Percentiles rank a stretch among this genome's conserved stretches.
Evolutionary conservation across 495 filamentous ascomycete species (phyloP).

Genomic region (Penicillium paxilli): DNA sequence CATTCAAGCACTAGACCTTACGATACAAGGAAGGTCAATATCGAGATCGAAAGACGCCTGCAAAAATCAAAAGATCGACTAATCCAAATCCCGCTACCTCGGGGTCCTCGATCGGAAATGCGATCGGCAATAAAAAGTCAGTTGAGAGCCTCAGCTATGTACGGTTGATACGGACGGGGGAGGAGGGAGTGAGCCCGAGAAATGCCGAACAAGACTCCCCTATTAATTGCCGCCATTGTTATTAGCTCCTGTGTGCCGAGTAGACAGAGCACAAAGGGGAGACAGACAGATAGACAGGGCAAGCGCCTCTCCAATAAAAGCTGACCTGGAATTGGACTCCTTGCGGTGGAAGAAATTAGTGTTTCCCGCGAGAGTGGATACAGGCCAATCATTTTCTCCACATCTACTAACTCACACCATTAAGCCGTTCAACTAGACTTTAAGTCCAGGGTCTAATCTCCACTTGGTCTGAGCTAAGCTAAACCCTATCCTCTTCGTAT

Average conservation of each 20-base stretch:
- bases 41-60: background rate
- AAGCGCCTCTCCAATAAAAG: background rate
- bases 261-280: no score
- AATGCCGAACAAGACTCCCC: background rate
- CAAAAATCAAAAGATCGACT: background rate
- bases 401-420: background rate
- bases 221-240: background rate
- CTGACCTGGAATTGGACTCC: background rate
- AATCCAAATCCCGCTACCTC: background rate
- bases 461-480: background rate
- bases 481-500: background rate
- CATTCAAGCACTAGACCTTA: background rate
- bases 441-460: background rate
- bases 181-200: background rate
- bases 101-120: background rate
- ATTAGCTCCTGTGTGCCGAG: no score
- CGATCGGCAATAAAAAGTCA: background rate
- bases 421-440: background rate
- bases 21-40: background rate
- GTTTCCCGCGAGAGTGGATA: background rate
- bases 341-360: background rate
- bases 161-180: no score
- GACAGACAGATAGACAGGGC: background rate
- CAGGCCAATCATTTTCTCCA: background rate
- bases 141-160: no score